Base-by-base conservation (phyloP, 2,329 filamentous ascomycete species). In the Ambrosiella beaveri region DNA sequence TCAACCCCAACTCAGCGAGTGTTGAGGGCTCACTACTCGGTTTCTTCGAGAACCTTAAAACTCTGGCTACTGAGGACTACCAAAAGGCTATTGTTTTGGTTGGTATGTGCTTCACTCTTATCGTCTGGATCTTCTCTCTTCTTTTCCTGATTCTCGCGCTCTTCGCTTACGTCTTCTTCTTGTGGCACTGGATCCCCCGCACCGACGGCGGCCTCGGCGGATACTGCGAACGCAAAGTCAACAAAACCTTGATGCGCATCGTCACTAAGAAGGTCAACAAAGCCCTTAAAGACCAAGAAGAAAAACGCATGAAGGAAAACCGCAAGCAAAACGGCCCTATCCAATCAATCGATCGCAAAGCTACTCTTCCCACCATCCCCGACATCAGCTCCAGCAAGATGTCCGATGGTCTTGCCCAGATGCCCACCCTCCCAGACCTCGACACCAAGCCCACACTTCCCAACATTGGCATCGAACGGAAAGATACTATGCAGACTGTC, bases 151-250 rank as follows among this genome's bases (percentile, higher is more conserved):
- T 91, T n/a, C 66, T 86, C 8, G 88, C 87, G 0, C 73, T 82
- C 19, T 65, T 94, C 1, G 82, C 95, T 61, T 97, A 95, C 70
- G 70, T 95, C 41, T 80, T 88, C 65, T 98, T 95, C 69, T 77
- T 98, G 5, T 95, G 86, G 79, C 86, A 93, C 69, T 93, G 91
- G 71, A 91, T 98, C 61, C 89, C 90, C 1, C 78, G 79, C 40
- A 75, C 81, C 9, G 89, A 96, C 65, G 88, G 88, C 5, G 84
- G 86, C 7, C 75, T 98, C 37, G 81, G 81, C 4, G 82, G 83
- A 35, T 98, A 95, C 71, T 97, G 93, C 68, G 85, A 87, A 62
- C 84, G 89, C 51, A 97, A 97, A 73, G 84, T 95, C 68, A 94
- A 95, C 71, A 84, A 81, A 65, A 78, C 89, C 63, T 76, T 98